Conservation (phyloP, 2,329 filamentous ascomycete genomes). For the Trichoderma atrobrunneum region DNA sequence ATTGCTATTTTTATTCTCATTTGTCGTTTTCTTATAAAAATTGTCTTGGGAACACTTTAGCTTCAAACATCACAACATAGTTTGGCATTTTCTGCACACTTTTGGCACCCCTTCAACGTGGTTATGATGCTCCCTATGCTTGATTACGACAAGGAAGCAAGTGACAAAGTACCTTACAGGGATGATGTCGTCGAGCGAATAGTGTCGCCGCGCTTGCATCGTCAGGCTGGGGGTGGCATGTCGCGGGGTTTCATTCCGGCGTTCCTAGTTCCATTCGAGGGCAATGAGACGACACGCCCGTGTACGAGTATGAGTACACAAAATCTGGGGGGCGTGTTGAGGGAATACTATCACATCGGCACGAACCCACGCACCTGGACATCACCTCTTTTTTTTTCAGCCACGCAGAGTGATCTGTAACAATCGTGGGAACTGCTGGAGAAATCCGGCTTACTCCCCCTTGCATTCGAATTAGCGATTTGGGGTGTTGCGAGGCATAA, state of each 20-base stretch:
- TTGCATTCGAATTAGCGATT: not conserved
- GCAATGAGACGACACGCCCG: not conserved
- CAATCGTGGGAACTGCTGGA: not conserved
- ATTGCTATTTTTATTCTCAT: not conserved
- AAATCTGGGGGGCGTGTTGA: not conserved
- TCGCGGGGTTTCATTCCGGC: not conserved
- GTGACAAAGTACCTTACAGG: slow-evolving; percentile 4
- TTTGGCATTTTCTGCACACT: not conserved
- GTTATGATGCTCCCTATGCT: not conserved
- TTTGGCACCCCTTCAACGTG: not conserved
- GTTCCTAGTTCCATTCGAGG: not conserved
- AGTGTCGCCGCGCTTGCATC: not conserved
- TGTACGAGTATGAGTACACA: not conserved
- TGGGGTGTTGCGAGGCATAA: not conserved
- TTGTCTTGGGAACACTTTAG: not conserved
- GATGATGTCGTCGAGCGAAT: not conserved
- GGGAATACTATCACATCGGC: not conserved
- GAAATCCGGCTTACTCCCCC: not conserved
- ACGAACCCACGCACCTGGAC: not conserved
- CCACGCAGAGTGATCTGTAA: not conserved
- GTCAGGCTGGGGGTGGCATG: not conserved
- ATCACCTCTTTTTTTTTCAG: not conserved
- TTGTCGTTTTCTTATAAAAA: not conserved
- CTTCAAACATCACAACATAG: not conserved
- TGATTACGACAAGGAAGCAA: not conserved